Base-by-base conservation (phyloP, 495 filamentous ascomycete genomes). In the Letharia lupina region DNA sequence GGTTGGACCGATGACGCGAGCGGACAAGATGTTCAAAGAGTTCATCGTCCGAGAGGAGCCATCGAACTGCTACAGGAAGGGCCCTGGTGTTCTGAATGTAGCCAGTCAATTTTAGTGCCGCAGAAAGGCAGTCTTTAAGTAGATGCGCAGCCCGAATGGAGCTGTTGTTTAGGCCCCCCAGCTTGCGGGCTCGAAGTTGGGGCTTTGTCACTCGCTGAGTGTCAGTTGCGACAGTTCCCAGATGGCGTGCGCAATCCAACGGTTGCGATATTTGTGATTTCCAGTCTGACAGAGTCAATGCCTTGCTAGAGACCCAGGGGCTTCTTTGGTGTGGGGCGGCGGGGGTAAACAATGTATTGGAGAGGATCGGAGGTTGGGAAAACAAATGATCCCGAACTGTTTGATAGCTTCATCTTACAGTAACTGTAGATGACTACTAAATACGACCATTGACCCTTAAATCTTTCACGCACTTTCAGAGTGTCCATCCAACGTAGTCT, bases 21-120 rank as follows among this genome's bases (percentile, higher is more conserved):
- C 84, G 69, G 91, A 95, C 75, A 98, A 83, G 76, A 96, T 89
- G 77, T 96, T 96, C 81, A 98, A 79, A 73, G 93, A 96, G 88
- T 98, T 97, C 93, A 98, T 98, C 80, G 87, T 92, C 79, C 74
- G 72, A 73, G 71, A 71, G 74, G 75, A 79, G 81, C 80, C 83
- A 87, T 85, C 77, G 62, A 59, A 44, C 35, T 58, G 50, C 28
- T 50, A 31, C 18, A 61, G n/a, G 28, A 42, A 44, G 42, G 10
- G 11, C 33, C 60, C 39, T 39, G 45, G 31, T 16, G 16, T 60
- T 28, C 42, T 39, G 20, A 50, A 28, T 28, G 56, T 45, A 48
- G 33, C 58, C 63, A 60, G 42, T 48, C 52, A 35, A 3, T 18
- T 23, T 7, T 15, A 15, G 28, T 28, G 42, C 56, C 31, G 39